Conservation (phyloP, 192 early-diverging fungal genomes). For the Rhizophagus prolifer region DNA sequence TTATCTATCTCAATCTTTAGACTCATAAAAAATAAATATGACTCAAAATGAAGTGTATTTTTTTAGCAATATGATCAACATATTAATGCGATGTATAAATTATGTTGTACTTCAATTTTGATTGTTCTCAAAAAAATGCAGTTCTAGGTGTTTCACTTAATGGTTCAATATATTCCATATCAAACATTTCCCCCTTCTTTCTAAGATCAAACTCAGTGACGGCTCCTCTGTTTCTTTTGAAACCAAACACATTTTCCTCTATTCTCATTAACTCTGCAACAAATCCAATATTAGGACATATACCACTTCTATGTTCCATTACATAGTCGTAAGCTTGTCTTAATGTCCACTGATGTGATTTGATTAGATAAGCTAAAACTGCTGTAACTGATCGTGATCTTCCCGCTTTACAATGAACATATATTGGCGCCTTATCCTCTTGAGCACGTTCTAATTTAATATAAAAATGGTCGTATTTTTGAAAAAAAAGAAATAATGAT, state of each 20-base stretch:
- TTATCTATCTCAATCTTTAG: too few species aligned
- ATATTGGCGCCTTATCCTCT: slow-evolving; percentile 46
- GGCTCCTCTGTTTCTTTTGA: slow-evolving; percentile 28
- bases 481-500: background rate
- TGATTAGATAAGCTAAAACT: slow-evolving; percentile 69
- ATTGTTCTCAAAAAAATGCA: background rate
- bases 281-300: slow-evolving; percentile 82
- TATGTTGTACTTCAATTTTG: too few species aligned
- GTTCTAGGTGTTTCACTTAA: slow-evolving; percentile 17
- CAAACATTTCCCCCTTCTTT: background rate
- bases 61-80: background rate
- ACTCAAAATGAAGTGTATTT: too few species aligned
- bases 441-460: slow-evolving; percentile 33
- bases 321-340: slow-evolving; percentile 69
- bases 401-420: slow-evolving; percentile 81
- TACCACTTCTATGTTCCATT: slow-evolving; percentile 57
- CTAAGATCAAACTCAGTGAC: slow-evolving; percentile 6
- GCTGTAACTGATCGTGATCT: slow-evolving; percentile 71
- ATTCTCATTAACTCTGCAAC: slow-evolving; percentile 67
- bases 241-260: slow-evolving; percentile 62
- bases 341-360: slow-evolving; percentile 59
- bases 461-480: background rate
- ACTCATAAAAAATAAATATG: too few species aligned
- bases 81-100: background rate
- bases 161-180: slow-evolving; percentile 4